A percentile compares a stretch with the other conserved stretches of the same genome.
Conservation (phyloP, 2,329 filamentous ascomycete genomes). For the Metarhizium brunneum region DNA sequence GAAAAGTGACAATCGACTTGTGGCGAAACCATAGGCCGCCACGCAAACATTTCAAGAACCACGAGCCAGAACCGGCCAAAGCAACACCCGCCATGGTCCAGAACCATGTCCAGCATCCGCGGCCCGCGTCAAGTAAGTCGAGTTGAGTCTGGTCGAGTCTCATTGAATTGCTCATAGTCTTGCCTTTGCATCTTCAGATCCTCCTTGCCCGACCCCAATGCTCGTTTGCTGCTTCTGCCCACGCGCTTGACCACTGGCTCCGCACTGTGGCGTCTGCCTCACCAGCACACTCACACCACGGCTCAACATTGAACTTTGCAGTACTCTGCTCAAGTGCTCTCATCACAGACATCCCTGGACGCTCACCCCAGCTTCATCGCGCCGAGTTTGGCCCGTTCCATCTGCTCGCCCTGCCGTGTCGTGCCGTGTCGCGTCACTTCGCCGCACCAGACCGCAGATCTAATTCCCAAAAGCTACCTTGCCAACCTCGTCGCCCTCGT, state of each 20-base stretch:
- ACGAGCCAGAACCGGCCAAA: neutral
- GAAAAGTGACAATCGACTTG: neutral
- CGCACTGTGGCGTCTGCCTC: neutral
- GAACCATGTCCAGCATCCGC: neutral
- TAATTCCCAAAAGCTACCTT: neutral
- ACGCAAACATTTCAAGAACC: neutral
- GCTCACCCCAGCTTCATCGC: neutral
- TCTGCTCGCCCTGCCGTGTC: neutral
- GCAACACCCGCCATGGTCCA: neutral
- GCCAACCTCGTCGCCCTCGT: neutral
- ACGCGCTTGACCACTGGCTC: neutral
- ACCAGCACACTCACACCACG: neutral
- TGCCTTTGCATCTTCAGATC: neutral
- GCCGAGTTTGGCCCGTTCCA: neutral
- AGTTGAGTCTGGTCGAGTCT: neutral
- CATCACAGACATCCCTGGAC: neutral
- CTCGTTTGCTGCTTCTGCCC: neutral
- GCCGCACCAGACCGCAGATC: neutral
- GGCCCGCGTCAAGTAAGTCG: neutral
- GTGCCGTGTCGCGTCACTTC: neutral
- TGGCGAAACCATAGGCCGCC: conserved; percentile 6
- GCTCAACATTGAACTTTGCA: neutral
- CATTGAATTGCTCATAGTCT: neutral
- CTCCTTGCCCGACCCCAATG: neutral
- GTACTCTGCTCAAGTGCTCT: neutral